Evolutionary conservation across 2,329 filamentous ascomycete genomes (phyloP).

Genomic region (Simplicillium aogashimaense): DNA sequence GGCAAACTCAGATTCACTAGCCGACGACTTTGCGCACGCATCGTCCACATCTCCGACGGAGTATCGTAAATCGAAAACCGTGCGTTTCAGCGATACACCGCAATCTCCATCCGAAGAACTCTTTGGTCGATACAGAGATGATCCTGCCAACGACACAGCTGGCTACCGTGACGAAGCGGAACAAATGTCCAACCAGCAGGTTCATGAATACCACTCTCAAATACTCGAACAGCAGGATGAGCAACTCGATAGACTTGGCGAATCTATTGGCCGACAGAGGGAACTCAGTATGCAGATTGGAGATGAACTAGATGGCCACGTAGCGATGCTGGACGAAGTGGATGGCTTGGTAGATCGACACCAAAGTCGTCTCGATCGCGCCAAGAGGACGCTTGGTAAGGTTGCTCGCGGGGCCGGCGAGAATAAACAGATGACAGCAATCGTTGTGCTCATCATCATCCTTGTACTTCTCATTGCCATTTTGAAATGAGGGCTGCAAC

Average conservation of each 20-base stretch:
- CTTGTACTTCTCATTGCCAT: conserved; percentile 75
- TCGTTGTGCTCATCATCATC: conserved; percentile 74
- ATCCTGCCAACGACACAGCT: conserved; percentile 43
- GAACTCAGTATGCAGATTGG: conserved; percentile 94
- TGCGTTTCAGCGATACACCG: conserved; percentile 70
- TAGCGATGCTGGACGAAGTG: conserved; percentile 80
- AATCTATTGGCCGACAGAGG: conserved; percentile 77
- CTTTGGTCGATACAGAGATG: conserved; percentile 58
- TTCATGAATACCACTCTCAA: conserved; percentile 73
- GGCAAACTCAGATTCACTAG: conserved; percentile 55
- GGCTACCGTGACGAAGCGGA: conserved; percentile 52
- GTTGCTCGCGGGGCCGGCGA: conserved; percentile 69
- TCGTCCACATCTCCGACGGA: conserved; percentile 25
- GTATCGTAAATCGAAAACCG: conserved; percentile 52
- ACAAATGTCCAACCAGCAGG: conserved; percentile 67
- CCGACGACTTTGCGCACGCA: conserved; percentile 55
- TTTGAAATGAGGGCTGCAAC: conserved; percentile 47
- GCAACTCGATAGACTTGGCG: conserved; percentile 81
- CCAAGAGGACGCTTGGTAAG: conserved; percentile 59
- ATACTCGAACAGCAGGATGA: conserved; percentile 86
- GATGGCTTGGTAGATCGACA: conserved; percentile 78
- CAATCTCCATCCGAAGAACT: conserved; percentile 26
- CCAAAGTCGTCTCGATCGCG: conserved; percentile 63
- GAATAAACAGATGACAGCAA: conserved; percentile 77
- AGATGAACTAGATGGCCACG: conserved; percentile 87